These are phyloP conservation scores for Taphrina flavorubra DNA, from an alignment of 1,139 yeast species.

Conservation along the genomic window DNA sequence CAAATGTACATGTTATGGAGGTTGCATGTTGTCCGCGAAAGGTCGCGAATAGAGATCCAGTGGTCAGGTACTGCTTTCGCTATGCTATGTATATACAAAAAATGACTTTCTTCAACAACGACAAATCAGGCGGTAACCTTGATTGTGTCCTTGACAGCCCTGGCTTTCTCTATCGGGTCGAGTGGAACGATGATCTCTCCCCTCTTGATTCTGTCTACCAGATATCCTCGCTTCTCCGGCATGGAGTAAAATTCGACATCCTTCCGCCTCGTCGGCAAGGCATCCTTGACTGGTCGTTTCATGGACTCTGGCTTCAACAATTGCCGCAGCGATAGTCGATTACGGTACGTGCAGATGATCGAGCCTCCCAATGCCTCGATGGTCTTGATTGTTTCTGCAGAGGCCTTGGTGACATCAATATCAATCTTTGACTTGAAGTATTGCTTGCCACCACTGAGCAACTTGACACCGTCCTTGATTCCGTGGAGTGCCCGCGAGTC, in stretches of 20 bases:
- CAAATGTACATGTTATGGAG: too few species aligned
- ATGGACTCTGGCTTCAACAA: slow-evolving; percentile 77
- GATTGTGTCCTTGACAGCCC: slow-evolving; percentile 6
- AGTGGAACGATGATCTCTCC: slow-evolving; percentile 24
- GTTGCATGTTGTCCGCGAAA: too few species aligned
- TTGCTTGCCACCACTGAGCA: slow-evolving; percentile 71
- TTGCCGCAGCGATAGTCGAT: slow-evolving; percentile 61
- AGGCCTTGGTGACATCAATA: slow-evolving; percentile 83
- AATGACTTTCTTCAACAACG: neutral
- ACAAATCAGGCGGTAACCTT: slow-evolving; percentile 3
- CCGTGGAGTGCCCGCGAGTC: slow-evolving; percentile 77
- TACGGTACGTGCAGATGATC: slow-evolving; percentile 73
- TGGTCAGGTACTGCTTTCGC: neutral
- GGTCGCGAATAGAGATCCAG: neutral
- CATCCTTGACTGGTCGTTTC: slow-evolving; percentile 67
- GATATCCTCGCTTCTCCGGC: slow-evolving; percentile 75
- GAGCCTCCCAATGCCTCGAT: slow-evolving; percentile 76
- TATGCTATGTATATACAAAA: slow-evolving; percentile 6
- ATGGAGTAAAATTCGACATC: slow-evolving; percentile 79
- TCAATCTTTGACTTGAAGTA: slow-evolving; percentile 61
- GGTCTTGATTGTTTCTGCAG: slow-evolving; percentile 70
- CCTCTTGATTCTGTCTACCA: slow-evolving; percentile 51
- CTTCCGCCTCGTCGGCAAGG: slow-evolving; percentile 84
- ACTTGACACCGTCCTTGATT: slow-evolving; percentile 78
- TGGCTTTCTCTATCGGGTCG: slow-evolving; percentile 12